Evolutionary conservation across 768 basidiomycete species (phyloP).

Genomic region (Mycena rebaudengoi): DNA sequence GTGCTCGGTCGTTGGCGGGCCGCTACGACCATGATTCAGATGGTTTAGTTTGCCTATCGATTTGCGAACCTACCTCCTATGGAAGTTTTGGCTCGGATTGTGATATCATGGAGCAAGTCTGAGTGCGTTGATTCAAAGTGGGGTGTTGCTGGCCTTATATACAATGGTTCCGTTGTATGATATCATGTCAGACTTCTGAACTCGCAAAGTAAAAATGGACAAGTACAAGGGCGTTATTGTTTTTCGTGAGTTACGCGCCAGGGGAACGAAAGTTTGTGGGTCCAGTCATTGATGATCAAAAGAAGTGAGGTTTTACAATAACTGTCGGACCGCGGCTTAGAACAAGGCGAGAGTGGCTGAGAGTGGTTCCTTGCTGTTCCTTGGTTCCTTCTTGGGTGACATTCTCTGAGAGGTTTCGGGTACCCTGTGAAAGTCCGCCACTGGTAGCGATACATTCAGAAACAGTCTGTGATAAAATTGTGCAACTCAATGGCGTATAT

Average conservation of each 20-base stretch:
- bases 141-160: too few relatives aligned
- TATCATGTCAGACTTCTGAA: background rate
- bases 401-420: too few relatives aligned
- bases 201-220: background rate
- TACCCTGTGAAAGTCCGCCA: too few relatives aligned
- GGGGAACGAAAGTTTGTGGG: constrained; percentile 3
- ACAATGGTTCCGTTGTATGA: background rate
- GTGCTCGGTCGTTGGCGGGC: too few relatives aligned
- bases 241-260: background rate
- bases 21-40: too few relatives aligned
- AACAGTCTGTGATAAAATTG: background rate
- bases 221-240: constrained; percentile 19
- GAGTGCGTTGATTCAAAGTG: too few relatives aligned
- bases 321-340: background rate
- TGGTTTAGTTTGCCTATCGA: too few relatives aligned
- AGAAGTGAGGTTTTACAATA: background rate
- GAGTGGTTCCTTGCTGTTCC: constrained; percentile 1
- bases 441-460: too few relatives aligned
- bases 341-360: constrained; percentile 1
- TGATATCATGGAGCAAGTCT: too few relatives aligned
- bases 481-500: background rate
- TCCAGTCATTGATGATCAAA: constrained; percentile 11
- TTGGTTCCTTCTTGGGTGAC: too few relatives aligned
- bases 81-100: too few relatives aligned
- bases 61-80: too few relatives aligned